A percentile compares a stretch with the other conserved stretches of the same genome.
Evolutionary conservation across 768 basidiomycete species (phyloP).

Genomic region (Tephrocybe sp.): DNA sequence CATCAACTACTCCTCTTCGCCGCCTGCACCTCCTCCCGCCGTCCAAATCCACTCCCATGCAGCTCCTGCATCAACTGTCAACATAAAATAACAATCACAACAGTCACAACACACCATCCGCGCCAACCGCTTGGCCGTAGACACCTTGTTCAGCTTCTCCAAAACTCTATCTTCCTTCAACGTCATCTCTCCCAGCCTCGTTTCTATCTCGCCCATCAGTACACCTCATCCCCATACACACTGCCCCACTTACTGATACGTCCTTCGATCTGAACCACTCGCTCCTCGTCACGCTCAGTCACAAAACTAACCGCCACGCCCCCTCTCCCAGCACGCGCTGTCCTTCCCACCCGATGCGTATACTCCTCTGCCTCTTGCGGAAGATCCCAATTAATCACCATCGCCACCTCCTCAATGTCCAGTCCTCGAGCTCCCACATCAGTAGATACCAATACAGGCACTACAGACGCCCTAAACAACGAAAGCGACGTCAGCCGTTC

Average conservation of each 20-base stretch:
- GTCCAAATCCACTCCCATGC: conserved; percentile 86
- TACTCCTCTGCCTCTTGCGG: conserved; percentile 91
- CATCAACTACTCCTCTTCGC: conserved; percentile 39
- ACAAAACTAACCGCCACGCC: conserved; percentile 94
- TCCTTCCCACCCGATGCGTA: conserved; percentile 92
- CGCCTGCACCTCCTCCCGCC: conserved; percentile 79
- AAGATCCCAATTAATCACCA: conserved; percentile 97
- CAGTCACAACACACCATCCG: conserved; percentile 70
- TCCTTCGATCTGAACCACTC: conserved; percentile 78
- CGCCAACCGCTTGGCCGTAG: conserved; percentile 88
- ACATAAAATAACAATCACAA: neutral
- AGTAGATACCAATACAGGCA: conserved; percentile 91
- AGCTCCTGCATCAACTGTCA: conserved; percentile 53
- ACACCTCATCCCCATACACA: neutral
- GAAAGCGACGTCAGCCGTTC: conserved; percentile 83
- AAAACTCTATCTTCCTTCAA: conserved; percentile 81
- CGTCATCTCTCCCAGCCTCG: conserved; percentile 67
- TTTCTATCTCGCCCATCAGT: conserved; percentile 43
- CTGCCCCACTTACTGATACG: conserved; percentile 66
- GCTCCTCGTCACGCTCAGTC: conserved; percentile 88
- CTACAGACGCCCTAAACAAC: conserved; percentile 79
- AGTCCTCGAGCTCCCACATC: conserved; percentile 95
- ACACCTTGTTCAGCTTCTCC: conserved; percentile 84
- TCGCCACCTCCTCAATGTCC: conserved; percentile 93
- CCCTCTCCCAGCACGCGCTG: conserved; percentile 84